phyloP scores from a whole-genome alignment of 2,329 filamentous ascomycete species.

The Penicillium palitans region DNA sequence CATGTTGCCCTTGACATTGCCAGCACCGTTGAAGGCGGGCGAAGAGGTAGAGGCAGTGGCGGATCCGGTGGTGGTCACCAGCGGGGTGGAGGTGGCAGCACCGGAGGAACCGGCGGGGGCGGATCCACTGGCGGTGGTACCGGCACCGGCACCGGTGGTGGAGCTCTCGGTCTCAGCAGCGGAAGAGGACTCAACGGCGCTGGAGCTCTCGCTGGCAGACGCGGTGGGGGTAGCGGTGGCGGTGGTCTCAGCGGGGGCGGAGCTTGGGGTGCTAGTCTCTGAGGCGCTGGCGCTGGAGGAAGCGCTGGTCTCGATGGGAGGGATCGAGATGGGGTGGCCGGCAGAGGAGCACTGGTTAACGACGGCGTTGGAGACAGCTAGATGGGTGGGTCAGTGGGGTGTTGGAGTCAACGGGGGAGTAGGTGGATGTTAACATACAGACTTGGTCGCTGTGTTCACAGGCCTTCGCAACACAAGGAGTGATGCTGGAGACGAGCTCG shows the following conservation, averaged over 20 bases:
- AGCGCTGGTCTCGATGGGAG: constrained; percentile 28
- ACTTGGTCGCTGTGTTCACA: constrained; percentile 44
- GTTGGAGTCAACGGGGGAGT: too few relatives aligned
- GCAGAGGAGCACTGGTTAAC: constrained; percentile 36
- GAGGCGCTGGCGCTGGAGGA: constrained; percentile 5
- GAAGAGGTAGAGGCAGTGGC: constrained; percentile 18
- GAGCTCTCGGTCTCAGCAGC: not conserved
- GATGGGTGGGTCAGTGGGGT: not conserved
- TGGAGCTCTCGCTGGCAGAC: constrained; percentile 14
- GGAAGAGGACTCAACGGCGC: constrained; percentile 6
- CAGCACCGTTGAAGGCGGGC: constrained; percentile 29
- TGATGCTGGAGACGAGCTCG: constrained; percentile 43
- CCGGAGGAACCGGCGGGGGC: constrained; percentile 11
- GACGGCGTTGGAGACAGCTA: constrained; percentile 42
- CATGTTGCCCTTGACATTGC: constrained; percentile 28
- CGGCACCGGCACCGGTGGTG: constrained; percentile 5
- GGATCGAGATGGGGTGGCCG: constrained; percentile 41
- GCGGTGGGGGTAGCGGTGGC: constrained; percentile 9
- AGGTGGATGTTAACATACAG: constrained; percentile 26
- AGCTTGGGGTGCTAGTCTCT: constrained; percentile 8
- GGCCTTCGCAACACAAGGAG: constrained; percentile 49
- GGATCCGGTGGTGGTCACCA: constrained; percentile 16
- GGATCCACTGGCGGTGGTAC: constrained; percentile 10
- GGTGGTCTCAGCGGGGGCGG: constrained; percentile 9
- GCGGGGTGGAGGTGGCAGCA: constrained; percentile 21